Conservation (phyloP, 441 rosid species). For the Syzygium malaccense region DNA sequence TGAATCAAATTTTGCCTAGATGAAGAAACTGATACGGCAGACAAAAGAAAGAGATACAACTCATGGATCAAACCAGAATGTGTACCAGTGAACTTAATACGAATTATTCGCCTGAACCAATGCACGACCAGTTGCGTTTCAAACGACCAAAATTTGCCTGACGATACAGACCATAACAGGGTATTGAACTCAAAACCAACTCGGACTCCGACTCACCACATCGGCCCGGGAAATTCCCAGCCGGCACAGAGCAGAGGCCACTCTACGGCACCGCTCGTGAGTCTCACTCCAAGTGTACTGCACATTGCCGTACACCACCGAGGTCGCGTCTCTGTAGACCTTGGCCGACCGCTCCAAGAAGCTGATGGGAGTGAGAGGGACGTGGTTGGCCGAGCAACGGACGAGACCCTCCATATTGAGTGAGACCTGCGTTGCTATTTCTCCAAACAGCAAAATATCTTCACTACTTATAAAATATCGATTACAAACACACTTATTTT, state of each 20-base stretch:
- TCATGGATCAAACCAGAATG: background rate
- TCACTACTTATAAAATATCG: no score
- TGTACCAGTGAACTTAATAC: background rate
- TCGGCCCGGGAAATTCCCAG: slow-evolving; percentile 46
- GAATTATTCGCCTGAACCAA: background rate
- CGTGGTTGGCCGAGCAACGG: slow-evolving; percentile 42
- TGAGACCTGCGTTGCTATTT: no score
- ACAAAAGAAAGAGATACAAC: background rate
- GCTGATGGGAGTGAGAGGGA: slow-evolving; percentile 50
- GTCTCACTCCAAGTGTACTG: slow-evolving; percentile 49
- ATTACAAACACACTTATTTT: no score
- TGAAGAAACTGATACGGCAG: background rate
- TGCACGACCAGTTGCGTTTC: background rate
- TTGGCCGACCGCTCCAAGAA: slow-evolving; percentile 58
- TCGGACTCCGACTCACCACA: slow-evolving; percentile 26
- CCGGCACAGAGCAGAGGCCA: slow-evolving; percentile 53
- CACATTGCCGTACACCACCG: slow-evolving; percentile 38
- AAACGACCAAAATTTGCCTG: background rate
- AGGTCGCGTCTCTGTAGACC: slow-evolving; percentile 45
- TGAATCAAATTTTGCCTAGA: background rate
- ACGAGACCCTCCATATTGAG: slow-evolving; percentile 28
- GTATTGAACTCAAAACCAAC: background rate
- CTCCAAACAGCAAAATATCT: no score
- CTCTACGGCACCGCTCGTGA: slow-evolving; percentile 42
- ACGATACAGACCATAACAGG: background rate